These are phyloP conservation scores for Boechera retrofracta DNA, from an alignment of 345 rosid genomes.

Conservation along the genomic window DNA sequence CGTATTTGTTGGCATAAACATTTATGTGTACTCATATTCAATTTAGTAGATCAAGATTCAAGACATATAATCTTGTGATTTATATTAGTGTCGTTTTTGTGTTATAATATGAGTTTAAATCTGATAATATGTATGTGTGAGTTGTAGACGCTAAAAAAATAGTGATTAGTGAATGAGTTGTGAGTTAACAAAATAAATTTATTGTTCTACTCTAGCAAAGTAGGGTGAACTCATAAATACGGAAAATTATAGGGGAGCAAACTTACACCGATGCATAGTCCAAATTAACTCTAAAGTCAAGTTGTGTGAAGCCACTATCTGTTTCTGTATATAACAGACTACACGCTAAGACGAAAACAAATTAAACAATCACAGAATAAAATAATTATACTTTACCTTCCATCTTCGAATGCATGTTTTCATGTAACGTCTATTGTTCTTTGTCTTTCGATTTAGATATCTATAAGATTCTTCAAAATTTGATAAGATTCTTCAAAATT, in stretches of 20 bases:
- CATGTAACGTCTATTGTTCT: slow-evolving; percentile 15
- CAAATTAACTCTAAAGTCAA: background rate
- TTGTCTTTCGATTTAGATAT: background rate
- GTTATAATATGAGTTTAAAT: too few relatives aligned
- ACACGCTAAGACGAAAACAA: slow-evolving; percentile 17
- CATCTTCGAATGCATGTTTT: slow-evolving; percentile 17
- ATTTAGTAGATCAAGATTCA: too few relatives aligned
- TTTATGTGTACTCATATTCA: too few relatives aligned
- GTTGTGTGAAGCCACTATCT: slow-evolving; percentile 10
- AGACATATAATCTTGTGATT: too few relatives aligned
- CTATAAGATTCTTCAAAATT: slow-evolving; percentile 1
- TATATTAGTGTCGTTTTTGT: too few relatives aligned
- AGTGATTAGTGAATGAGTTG: background rate
- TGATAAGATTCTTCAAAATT: background rate
- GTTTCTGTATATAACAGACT: slow-evolving; percentile 21
- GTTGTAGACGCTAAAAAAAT: too few relatives aligned
- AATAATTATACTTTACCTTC: background rate
- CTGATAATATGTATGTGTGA: too few relatives aligned
- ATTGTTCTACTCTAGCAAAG: slow-evolving; percentile 4
- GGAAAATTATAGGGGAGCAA: background rate
- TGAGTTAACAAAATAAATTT: background rate
- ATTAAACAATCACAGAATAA: background rate
- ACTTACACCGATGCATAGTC: background rate
- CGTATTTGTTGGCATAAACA: too few relatives aligned
- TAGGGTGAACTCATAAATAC: slow-evolving; percentile 4